phyloP scores from a whole-genome alignment of 2,329 filamentous ascomycete species.

The Mycogone perniciosa region DNA sequence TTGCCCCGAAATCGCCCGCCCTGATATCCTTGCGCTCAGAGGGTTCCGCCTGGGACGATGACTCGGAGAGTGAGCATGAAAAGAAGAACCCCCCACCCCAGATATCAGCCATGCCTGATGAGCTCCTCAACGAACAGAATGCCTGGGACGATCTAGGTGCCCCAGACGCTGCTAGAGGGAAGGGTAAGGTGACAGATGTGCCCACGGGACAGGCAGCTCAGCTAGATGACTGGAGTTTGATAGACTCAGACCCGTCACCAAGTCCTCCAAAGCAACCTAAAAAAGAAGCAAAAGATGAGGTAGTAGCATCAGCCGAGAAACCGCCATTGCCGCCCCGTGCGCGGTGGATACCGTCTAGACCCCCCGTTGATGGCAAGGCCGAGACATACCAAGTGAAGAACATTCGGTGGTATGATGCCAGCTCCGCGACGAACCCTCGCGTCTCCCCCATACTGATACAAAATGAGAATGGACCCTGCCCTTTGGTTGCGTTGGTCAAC shows the following conservation, averaged over 20 bases:
- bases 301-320: constrained; percentile 15
- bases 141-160: constrained; percentile 45
- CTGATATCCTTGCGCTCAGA: constrained; percentile 33
- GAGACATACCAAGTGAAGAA: constrained; percentile 94
- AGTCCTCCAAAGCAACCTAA: constrained; percentile 11
- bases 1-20: constrained; percentile 25
- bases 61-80: constrained; percentile 20
- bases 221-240: constrained; percentile 46
- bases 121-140: constrained; percentile 37
- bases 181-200: constrained; percentile 17
- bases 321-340: constrained; percentile 35
- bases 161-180: constrained; percentile 37
- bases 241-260: constrained; percentile 36
- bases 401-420: constrained; percentile 73
- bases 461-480: constrained; percentile 91
- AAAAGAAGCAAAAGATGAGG: constrained; percentile 9
- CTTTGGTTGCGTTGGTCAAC: constrained; percentile 87
- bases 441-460: constrained; percentile 86
- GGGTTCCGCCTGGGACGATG: constrained; percentile 36
- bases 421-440: constrained; percentile 53
- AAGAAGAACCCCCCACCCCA: constrained; percentile 19
- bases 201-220: constrained; percentile 16
- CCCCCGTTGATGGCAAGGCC: constrained; percentile 39
- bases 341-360: constrained; percentile 34
- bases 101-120: constrained; percentile 24